A percentile compares a stretch with the other conserved stretches of the same genome.
Conservation (phyloP, 768 basidiomycete species). For the Lentinula aciculospora region DNA sequence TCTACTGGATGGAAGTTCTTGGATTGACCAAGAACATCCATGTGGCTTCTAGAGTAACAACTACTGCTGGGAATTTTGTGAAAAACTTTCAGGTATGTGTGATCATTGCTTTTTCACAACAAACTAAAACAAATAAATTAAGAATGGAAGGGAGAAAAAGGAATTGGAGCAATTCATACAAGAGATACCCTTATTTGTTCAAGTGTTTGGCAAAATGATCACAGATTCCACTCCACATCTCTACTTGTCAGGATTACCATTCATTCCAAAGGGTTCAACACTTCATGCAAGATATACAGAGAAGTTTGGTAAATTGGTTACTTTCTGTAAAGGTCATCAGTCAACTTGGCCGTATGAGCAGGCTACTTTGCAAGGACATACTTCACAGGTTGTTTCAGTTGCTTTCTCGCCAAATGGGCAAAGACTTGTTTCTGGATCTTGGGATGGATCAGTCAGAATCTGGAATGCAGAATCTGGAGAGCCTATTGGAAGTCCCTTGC, state of each 20-base stretch:
- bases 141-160: not conserved
- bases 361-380: not conserved
- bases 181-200: not conserved
- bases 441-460: not conserved
- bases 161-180: not conserved
- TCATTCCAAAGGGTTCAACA: conserved; percentile 9
- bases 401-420: not conserved
- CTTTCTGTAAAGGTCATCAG: not conserved
- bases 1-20: not conserved
- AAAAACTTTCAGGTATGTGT: not conserved
- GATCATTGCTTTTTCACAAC: not conserved
- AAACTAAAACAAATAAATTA: not conserved
- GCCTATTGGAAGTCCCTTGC: conserved; percentile 8
- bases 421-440: conserved; percentile 1
- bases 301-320: not conserved
- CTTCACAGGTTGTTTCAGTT: not conserved
- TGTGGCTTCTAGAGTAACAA: not conserved
- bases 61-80: no score
- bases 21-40: not conserved
- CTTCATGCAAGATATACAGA: conserved; percentile 8
- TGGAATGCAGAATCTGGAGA: conserved; percentile 27
- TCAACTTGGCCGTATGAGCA: not conserved
- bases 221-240: conserved; percentile 14
- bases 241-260: conserved; percentile 20
- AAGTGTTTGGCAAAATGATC: conserved; percentile 7